Percentiles rank a stretch among this genome's conserved stretches.
These are phyloP conservation scores for Fusarium newnesense DNA, from an alignment of 2,329 filamentous ascomycete genomes.

Conservation along the genomic window DNA sequence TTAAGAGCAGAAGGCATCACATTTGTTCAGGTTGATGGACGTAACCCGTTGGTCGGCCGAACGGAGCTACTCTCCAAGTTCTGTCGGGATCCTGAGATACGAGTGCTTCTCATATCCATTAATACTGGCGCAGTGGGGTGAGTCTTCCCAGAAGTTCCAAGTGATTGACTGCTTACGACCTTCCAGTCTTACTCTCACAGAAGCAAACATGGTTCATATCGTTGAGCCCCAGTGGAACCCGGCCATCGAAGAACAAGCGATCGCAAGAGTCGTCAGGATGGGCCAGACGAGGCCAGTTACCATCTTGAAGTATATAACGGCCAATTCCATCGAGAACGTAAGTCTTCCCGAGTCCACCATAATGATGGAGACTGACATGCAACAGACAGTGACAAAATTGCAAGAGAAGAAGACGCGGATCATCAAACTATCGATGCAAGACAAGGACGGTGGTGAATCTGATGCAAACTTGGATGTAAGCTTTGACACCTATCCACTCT, in stretches of 20 bases:
- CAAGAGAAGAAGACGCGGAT: conserved; percentile 4
- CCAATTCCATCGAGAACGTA: neutral
- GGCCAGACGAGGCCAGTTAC: neutral
- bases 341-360: rapidly evolving
- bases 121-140: conserved; percentile 10
- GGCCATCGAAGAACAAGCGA: neutral
- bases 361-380: rapidly evolving
- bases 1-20: neutral
- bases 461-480: conserved; percentile 10
- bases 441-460: neutral
- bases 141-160: rapidly evolving
- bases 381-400: neutral
- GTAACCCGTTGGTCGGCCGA: neutral
- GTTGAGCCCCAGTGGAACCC: conserved; percentile 6
- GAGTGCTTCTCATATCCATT: conserved; percentile 15
- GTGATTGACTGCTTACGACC: rapidly evolving
- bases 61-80: neutral
- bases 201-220: neutral
- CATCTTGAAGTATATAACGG: neutral
- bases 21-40: neutral
- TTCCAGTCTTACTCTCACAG: neutral
- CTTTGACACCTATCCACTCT: rapidly evolving
- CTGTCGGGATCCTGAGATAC: neutral
- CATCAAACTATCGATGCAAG: conserved; percentile 18
- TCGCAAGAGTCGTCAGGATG: neutral